These are phyloP conservation scores for Sophora flavescens DNA, from an alignment of 306 rosid species.

Conservation along the genomic window DNA sequence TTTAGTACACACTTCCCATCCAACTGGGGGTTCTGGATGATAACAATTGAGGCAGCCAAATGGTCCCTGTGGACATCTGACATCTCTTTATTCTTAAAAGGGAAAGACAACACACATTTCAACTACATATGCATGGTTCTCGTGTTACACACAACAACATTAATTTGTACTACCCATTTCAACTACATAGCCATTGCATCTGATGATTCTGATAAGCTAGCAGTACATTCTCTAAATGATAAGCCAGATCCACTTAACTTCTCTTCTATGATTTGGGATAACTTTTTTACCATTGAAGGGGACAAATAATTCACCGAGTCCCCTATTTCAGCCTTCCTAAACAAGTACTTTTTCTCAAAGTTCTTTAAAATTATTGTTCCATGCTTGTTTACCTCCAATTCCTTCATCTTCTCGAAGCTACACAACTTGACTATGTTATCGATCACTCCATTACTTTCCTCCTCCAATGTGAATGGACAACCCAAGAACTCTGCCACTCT, in stretches of 20 bases:
- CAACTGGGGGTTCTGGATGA: no score
- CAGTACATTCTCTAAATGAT: slow-evolving; percentile 28
- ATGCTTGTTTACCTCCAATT: slow-evolving; percentile 52
- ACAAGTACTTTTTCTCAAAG: slow-evolving; percentile 56
- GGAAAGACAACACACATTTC: no score
- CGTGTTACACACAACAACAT: no score
- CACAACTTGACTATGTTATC: slow-evolving; percentile 56
- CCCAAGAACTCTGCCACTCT: slow-evolving; percentile 57
- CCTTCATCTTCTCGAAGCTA: slow-evolving; percentile 60
- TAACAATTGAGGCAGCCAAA: no score
- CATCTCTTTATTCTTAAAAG: no score
- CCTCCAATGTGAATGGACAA: slow-evolving; percentile 53
- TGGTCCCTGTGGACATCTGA: no score
- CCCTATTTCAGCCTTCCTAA: slow-evolving; percentile 68
- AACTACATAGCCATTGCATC: not conserved
- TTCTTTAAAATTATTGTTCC: slow-evolving; percentile 46
- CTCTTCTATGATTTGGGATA: slow-evolving; percentile 56
- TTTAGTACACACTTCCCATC: no score
- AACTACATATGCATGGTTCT: no score
- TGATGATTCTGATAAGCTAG: no score
- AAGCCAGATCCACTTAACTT: slow-evolving; percentile 54
- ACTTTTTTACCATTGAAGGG: slow-evolving; percentile 55
- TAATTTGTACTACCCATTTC: no score
- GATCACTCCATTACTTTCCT: slow-evolving; percentile 51
- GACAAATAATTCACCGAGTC: slow-evolving; percentile 66